Percentiles rank a stretch among this genome's conserved stretches.
Evolutionary conservation across 2,329 filamentous ascomycete genomes (phyloP).

Genomic region (Allantophomopsis cytisporea): DNA sequence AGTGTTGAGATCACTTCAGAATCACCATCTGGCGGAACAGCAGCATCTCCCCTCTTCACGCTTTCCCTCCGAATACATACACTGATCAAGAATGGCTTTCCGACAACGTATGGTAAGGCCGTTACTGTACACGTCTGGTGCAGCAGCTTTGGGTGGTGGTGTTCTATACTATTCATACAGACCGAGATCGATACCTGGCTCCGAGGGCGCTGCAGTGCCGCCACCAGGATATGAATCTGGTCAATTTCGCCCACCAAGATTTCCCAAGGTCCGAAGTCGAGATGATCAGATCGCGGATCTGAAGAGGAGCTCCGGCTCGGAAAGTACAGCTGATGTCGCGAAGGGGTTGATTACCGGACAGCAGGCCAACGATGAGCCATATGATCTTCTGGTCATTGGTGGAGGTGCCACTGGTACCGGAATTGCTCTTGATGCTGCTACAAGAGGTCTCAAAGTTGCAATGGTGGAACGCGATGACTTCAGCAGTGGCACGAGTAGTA

Average conservation of each 20-base stretch:
- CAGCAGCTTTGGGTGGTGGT: conserved; percentile 28
- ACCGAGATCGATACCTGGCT: conserved; percentile 59
- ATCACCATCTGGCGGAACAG: no score
- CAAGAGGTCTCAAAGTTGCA: conserved; percentile 57
- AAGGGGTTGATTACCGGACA: conserved; percentile 46
- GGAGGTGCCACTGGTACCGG: conserved; percentile 59
- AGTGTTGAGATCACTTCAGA: no score
- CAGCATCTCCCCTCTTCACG: no score
- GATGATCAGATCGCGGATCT: conserved; percentile 36
- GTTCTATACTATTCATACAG: conserved; percentile 44
- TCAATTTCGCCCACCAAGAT: conserved; percentile 41
- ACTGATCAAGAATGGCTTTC: conserved; percentile 14
- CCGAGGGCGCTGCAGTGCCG: conserved; percentile 52
- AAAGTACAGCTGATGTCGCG: conserved; percentile 6
- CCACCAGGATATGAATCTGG: conserved; percentile 59
- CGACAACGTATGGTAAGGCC: conserved; percentile 29
- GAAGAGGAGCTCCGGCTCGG: conserved; percentile 33
- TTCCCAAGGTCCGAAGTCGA: conserved; percentile 33
- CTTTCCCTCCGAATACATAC: no score
- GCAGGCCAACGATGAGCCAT: conserved; percentile 37
- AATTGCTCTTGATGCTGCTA: conserved; percentile 59
- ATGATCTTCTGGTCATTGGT: conserved; percentile 59
- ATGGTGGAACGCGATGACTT: conserved; percentile 64
- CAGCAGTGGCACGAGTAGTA: conserved; percentile 58
- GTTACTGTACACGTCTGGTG: conserved; percentile 34